These are phyloP conservation scores for Kuraishia ogatae DNA, from an alignment of 805 yeast species.

Conservation along the genomic window DNA sequence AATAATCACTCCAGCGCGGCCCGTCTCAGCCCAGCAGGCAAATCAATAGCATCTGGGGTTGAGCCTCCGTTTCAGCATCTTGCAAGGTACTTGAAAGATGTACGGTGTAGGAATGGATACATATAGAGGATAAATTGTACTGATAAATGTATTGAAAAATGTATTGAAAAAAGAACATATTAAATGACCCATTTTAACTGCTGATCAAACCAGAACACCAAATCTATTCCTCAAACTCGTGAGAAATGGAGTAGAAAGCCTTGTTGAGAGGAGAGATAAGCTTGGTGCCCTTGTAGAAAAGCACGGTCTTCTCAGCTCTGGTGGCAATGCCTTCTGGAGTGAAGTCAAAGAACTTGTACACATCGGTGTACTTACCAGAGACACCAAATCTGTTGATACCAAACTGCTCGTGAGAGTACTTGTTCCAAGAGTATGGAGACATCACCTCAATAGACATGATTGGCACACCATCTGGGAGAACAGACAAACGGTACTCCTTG, in stretches of 20 bases:
- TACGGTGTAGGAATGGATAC: background rate
- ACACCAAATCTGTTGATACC: constrained; percentile 96
- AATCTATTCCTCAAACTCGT: background rate
- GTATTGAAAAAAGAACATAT: background rate
- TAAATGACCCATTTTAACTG: background rate
- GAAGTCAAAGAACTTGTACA: constrained; percentile 82
- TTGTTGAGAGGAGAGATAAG: constrained; percentile 68
- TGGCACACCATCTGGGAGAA: constrained; percentile 93
- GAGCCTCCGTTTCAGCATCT: too few species aligned
- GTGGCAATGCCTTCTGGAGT: constrained; percentile 88
- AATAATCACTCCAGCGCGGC: too few species aligned
- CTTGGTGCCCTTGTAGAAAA: constrained; percentile 72
- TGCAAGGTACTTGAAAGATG: too few species aligned
- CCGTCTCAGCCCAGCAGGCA: too few species aligned
- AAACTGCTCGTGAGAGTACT: constrained; percentile 93
- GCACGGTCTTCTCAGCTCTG: constrained; percentile 72
- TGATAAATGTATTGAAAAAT: too few species aligned
- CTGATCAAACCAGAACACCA: background rate
- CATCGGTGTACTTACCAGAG: constrained; percentile 79
- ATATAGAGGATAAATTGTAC: background rate
- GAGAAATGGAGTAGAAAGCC: constrained; percentile 47
- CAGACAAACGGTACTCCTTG: constrained; percentile 69
- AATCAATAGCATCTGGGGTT: too few species aligned
- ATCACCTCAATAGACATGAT: constrained; percentile 89
- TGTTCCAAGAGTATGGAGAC: constrained; percentile 87